phyloP scores from a whole-genome alignment of 768 basidiomycete species.

The Chlorophyllum brunneum region DNA sequence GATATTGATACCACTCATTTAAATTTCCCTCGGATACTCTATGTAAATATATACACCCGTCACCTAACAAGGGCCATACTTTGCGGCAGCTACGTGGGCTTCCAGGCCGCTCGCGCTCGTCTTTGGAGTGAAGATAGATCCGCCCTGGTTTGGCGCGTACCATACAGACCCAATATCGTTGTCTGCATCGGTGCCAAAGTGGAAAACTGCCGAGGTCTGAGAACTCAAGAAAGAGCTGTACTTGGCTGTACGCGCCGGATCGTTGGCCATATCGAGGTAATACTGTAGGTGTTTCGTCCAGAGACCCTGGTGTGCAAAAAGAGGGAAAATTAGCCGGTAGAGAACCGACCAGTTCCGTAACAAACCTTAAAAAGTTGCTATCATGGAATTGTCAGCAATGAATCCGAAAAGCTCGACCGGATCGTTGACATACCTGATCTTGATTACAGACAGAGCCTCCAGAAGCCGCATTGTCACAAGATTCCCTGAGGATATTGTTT shows the following conservation, averaged over 20 bases:
- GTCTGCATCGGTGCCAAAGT: slow-evolving; percentile 35
- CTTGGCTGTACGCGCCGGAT: slow-evolving; percentile 37
- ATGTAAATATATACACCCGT: neutral
- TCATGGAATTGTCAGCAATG: neutral
- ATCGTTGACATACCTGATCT: slow-evolving; percentile 33
- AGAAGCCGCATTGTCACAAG: slow-evolving; percentile 43
- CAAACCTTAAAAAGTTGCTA: slow-evolving; percentile 44
- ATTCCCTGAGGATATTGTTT: slow-evolving; percentile 43
- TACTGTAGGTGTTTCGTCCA: slow-evolving; percentile 51
- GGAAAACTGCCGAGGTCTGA: slow-evolving; percentile 39
- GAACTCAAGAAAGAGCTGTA: slow-evolving; percentile 37
- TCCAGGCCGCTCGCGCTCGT: slow-evolving; percentile 40
- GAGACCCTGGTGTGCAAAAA: slow-evolving; percentile 38
- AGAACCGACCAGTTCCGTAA: too few relatives aligned
- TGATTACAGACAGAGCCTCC: slow-evolving; percentile 38
- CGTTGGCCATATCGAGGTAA: slow-evolving; percentile 44
- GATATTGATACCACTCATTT: slow-evolving; percentile 11
- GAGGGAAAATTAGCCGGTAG: too few relatives aligned
- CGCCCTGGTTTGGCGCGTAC: slow-evolving; percentile 41
- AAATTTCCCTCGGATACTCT: slow-evolving; percentile 5
- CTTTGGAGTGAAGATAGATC: slow-evolving; percentile 42
- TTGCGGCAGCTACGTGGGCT: slow-evolving; percentile 39
- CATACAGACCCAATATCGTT: slow-evolving; percentile 44
- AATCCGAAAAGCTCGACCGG: neutral
- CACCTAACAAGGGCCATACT: slow-evolving; percentile 34